Base-by-base conservation (phyloP, 768 basidiomycete genomes). In the Omphalotus guepiniiformis region DNA sequence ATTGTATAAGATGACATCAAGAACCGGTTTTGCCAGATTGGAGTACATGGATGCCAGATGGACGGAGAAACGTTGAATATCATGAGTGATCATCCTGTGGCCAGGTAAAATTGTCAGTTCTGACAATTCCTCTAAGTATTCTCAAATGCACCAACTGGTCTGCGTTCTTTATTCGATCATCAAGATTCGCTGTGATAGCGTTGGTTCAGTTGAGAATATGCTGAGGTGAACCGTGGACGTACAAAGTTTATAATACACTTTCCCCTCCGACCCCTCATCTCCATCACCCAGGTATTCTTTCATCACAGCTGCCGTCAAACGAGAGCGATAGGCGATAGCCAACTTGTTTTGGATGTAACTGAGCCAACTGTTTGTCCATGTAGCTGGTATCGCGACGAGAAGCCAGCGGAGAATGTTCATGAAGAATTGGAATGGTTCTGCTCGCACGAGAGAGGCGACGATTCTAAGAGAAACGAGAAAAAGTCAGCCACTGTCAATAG, bases 1-100 rank as follows among this genome's bases (percentile, higher is more conserved):
- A 66, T 97, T 97, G 69, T 97, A 98, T 9, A 98, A 70, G 38
- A 95, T 90, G 39, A 89, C 87, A 58, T 97, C 95, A 29, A 96
- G 76, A 13, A 87, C 74, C 6, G 95, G 95, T 66, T 98, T 98
- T 22, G 93, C 93, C 30, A 97, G 68, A 62, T 97, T 97, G 13
- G 83, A 80, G 64, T 97, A 98, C 28, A 98, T 93, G 15, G 91
- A 91, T 11, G 95, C 93, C 5, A 98, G 77, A 59, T 91, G 85
- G 4, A 77, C 78, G 12, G 91, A 90, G 67, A 96, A 98, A 44
- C 85, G 86, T 62, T 94, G 90, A 39, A 97, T 93, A 63, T 98
- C 95, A 49, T 94, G 85, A 2, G 93, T 95, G 43, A 96, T 89
- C 86, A 93, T 93, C 71, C 88, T 93, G 57, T 6, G 36, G 25